A percentile compares a stretch with the other conserved stretches of the same genome.
These are phyloP conservation scores for Byssothecium circinans DNA, from an alignment of 2,329 filamentous ascomycete species.

Conservation along the genomic window DNA sequence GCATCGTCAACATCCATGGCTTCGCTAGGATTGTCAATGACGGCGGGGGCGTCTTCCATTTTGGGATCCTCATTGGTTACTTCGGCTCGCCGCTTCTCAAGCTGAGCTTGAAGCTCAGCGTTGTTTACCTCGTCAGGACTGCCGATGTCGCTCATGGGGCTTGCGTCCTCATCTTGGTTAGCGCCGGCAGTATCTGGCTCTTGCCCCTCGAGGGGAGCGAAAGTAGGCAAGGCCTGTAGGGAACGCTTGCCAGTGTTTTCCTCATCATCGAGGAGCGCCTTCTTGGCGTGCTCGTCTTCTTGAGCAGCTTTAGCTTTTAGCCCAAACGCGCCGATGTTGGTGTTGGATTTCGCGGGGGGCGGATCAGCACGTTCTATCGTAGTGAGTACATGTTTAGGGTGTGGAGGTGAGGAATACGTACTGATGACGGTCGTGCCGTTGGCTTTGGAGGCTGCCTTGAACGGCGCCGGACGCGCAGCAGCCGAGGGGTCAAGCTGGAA, in stretches of 20 bases:
- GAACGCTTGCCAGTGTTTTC: slow-evolving; percentile 79
- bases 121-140: slow-evolving; percentile 88
- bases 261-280: slow-evolving; percentile 84
- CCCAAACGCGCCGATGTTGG: slow-evolving; percentile 75
- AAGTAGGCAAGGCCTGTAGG: slow-evolving; percentile 83
- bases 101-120: slow-evolving; percentile 77
- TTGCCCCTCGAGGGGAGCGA: slow-evolving; percentile 53
- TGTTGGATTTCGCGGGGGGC: slow-evolving; percentile 57
- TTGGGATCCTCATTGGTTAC: slow-evolving; percentile 46
- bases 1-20: slow-evolving; percentile 60
- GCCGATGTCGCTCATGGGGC: slow-evolving; percentile 73
- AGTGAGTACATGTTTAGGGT: slow-evolving; percentile 17
- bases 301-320: slow-evolving; percentile 65
- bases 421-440: slow-evolving; percentile 18
- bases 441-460: slow-evolving; percentile 31
- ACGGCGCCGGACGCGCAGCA: slow-evolving; percentile 30
- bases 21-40: slow-evolving; percentile 36
- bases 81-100: slow-evolving; percentile 73
- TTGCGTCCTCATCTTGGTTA: slow-evolving; percentile 66
- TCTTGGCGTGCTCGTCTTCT: slow-evolving; percentile 72
- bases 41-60: slow-evolving; percentile 46
- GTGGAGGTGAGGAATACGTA: slow-evolving; percentile 9
- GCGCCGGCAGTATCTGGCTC: slow-evolving; percentile 27
- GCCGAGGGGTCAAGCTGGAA: slow-evolving; percentile 41
- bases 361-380: slow-evolving; percentile 16